Percentiles rank a stretch among this genome's conserved stretches.
These are phyloP conservation scores for Neonectria punicea DNA, from an alignment of 2,329 filamentous ascomycete species.

Conservation along the genomic window DNA sequence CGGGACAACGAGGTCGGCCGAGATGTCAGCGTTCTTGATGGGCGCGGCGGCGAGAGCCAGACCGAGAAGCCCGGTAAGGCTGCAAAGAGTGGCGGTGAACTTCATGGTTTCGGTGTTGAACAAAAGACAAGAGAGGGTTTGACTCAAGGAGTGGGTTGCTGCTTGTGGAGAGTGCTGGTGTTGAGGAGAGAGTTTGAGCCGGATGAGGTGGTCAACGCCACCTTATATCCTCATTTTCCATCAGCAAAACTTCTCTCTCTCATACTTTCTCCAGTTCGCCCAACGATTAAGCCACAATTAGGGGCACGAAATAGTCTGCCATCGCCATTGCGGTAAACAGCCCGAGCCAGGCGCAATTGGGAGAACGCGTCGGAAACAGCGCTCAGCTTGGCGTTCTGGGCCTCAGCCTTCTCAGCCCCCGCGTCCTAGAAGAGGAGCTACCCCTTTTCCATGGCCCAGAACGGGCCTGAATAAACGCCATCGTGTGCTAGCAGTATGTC, in stretches of 20 bases:
- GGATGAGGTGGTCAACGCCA: background rate
- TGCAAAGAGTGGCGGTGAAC: slow-evolving; percentile 18
- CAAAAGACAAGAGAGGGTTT: background rate
- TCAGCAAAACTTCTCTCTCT: background rate
- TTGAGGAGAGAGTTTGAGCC: background rate
- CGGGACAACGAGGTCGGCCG: slow-evolving; percentile 16
- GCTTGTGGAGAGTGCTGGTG: background rate
- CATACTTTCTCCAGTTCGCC: background rate
- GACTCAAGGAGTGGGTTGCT: background rate
- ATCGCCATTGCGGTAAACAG: background rate
- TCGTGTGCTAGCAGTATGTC: background rate
- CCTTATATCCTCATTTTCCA: slow-evolving; percentile 6
- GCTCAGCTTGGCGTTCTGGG: background rate
- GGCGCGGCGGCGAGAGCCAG: slow-evolving; percentile 16
- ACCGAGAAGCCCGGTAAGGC: slow-evolving; percentile 9
- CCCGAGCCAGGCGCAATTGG: background rate
- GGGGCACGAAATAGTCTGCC: background rate
- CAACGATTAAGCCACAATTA: background rate
- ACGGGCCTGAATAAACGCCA: background rate
- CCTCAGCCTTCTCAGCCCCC: background rate
- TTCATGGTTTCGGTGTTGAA: slow-evolving; percentile 11
- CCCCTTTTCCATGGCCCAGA: background rate
- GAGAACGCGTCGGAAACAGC: background rate
- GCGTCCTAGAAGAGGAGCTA: background rate
- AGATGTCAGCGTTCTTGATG: slow-evolving; percentile 16